Base-by-base conservation (phyloP, 1,139 yeast genomes). In the Spencermartinsiella ligniputridi region DNA sequence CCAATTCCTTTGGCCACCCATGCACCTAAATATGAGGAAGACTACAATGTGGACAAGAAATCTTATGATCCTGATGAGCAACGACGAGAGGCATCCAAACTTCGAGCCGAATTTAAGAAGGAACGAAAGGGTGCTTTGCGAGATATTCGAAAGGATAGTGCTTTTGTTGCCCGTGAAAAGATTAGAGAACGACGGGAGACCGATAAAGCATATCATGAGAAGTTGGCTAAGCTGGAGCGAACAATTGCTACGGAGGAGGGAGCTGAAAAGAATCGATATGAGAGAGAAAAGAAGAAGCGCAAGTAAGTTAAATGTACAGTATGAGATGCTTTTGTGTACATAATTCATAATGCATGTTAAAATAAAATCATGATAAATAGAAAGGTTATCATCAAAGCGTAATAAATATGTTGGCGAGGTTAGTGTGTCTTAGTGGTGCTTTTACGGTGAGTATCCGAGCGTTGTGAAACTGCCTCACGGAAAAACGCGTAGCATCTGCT, bases 1-100 rank as follows among this genome's bases (percentile, higher is more conserved):
- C 88, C 95, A 27, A 65, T 92, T 47, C 85, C 96, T 3, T 84
- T 94, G 58, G 83, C 92, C 40, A 78, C 96, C 1, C 77, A 75
- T 60, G 84, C 90, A 36, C 99, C 99, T 53, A 83, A 86, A 67
- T 94, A 85, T 62, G 97, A 90, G 67, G 97, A 88, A 60, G 88
- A 89, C 71, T 94, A 83, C 76, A 90, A 89, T 69, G 96, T 97
- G 48, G 97, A 88, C 61, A 86, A 83, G 78, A 88, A 86, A 68
- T 85, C 95, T 12, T 86, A 89, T 64, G 97, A 90, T 63, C 77
- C 83, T 45, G 85, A 90, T 63, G 74, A 81, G 54, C 81, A 83
- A 50, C 78, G 95, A 64, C 87, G 83, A 56, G 97, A 92, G 63
- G 68, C 87, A 55, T 75, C 75, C 63, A 92, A 92, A 74, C 77